phyloP scores from a whole-genome alignment of 2,329 filamentous ascomycete genomes.

The Zalaria sp. region DNA sequence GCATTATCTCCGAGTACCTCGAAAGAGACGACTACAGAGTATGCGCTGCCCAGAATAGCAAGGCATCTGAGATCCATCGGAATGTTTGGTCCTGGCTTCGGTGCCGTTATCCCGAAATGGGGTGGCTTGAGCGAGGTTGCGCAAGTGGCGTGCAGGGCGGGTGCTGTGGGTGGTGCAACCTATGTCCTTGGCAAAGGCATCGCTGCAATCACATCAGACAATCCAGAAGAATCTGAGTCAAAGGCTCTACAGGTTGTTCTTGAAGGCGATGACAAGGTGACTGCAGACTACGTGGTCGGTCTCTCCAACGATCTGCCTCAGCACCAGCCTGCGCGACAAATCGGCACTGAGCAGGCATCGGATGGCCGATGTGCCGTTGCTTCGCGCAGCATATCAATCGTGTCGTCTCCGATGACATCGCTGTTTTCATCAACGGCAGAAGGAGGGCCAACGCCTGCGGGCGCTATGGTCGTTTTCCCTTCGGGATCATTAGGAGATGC shows the following conservation, averaged over 20 bases:
- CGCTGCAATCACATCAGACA: conserved; percentile 12
- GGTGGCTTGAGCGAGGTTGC: conserved; percentile 78
- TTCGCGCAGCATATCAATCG: conserved; percentile 41
- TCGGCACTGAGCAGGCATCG: neutral
- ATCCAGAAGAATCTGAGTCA: neutral
- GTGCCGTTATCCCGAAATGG: conserved; percentile 84
- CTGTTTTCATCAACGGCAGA: conserved; percentile 63
- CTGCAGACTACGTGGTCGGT: conserved; percentile 16
- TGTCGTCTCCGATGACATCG: conserved; percentile 48
- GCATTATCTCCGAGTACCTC: conserved; percentile 53
- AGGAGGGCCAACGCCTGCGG: conserved; percentile 60
- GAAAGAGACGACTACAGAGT: conserved; percentile 44
- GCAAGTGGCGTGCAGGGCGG: conserved; percentile 81
- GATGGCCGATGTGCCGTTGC: conserved; percentile 1
- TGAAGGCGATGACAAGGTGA: conserved; percentile 15
- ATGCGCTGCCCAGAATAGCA: conserved; percentile 59
- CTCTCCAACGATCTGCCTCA: conserved; percentile 12
- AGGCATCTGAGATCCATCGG: conserved; percentile 78
- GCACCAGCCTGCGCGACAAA: neutral
- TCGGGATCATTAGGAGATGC: conserved; percentile 29
- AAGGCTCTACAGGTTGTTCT: conserved; percentile 10
- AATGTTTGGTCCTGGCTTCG: conserved; percentile 76
- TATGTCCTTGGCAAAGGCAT: conserved; percentile 73
- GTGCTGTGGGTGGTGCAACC: conserved; percentile 77
- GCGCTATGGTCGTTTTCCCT: conserved; percentile 56